These are phyloP conservation scores for Cylindricascospora bacillispora DNA, from an alignment of 1,139 yeast genomes.

Conservation along the genomic window DNA sequence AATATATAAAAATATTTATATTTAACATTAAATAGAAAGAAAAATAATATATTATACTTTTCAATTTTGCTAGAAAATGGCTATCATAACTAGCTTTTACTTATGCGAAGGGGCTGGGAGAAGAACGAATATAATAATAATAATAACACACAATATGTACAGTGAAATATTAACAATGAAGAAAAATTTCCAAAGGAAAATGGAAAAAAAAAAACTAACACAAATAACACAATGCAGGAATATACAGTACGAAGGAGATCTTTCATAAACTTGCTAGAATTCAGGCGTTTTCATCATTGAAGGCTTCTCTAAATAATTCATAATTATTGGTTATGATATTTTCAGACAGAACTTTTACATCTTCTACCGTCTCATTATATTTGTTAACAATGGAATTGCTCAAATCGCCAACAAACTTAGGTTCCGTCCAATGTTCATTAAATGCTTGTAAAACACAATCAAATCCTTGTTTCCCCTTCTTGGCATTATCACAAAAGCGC, in stretches of 20 bases:
- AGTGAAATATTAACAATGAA: too few relatives aligned
- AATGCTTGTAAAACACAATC: slow-evolving; percentile 57
- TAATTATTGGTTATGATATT: slow-evolving; percentile 19
- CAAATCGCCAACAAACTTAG: too few relatives aligned
- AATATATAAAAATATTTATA: too few relatives aligned
- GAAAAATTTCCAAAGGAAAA: too few relatives aligned
- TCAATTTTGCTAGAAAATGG: not conserved
- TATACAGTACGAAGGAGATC: too few relatives aligned
- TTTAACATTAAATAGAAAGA: slow-evolving; percentile 3
- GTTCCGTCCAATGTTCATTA: slow-evolving; percentile 39
- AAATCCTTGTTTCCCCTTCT: slow-evolving; percentile 67
- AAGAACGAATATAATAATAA: too few relatives aligned
- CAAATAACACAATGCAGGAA: too few relatives aligned
- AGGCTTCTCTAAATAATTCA: slow-evolving; percentile 24
- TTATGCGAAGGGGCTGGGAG: not conserved
- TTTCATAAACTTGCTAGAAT: too few relatives aligned
- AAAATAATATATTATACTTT: slow-evolving; percentile 2
- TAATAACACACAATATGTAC: too few relatives aligned
- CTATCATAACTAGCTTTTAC: not conserved
- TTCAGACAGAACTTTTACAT: slow-evolving; percentile 17
- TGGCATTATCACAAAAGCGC: slow-evolving; percentile 77
- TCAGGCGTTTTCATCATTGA: too few relatives aligned
- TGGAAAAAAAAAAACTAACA: too few relatives aligned
- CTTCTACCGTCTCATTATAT: slow-evolving; percentile 23
- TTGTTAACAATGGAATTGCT: slow-evolving; percentile 20